Evolutionary conservation across 1,284 basidiomycete species (phyloP), one percentile per base, ranked within the genome.

Genomic region (Vanrija pseudolonga): DNA sequence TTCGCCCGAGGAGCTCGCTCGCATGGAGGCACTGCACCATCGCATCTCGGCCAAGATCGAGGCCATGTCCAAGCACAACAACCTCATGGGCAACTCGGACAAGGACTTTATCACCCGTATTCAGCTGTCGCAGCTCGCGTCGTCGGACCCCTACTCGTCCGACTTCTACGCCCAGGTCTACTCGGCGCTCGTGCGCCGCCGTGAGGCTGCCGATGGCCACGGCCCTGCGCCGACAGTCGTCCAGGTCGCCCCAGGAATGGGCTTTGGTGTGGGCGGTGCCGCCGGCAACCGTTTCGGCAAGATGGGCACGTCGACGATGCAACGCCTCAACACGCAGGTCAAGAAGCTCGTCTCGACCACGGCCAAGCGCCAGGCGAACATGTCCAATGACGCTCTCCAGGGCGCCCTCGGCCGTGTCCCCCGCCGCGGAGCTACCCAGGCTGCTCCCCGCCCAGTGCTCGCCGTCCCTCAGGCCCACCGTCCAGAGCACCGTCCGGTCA

Each of bases 21-120:
- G 59, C 37, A 56, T 63, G 53, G 66, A 73, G 41, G 64, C 62
- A 17, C 22, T 71, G 28, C 69, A 69, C 45, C 57, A 67, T 48
- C 60, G 66, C 11, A 63, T 73, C 53, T 61, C 62, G 9, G 58
- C 50, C 58, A 76, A 76, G 63, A 76, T 78, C 63, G 56, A 69
- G 61, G 43, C 65, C 20, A 76, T 96, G 93, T 84, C 92, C 52
- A 87, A 89, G 63, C 93, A 96, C 77, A 99, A 98, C 73, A 94
- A 98, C 72, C 82, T 98, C 52, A 99, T 99, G 96, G 69, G 69
- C 22, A 65, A 70, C 45, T 95, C 91, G 15, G 96, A 99, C 81
- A 98, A 98, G 79, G 96, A 98, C 72, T 99, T 98, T 73, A 98
- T 99, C 77, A 98, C 96, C 20, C 87, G 96, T 39, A 98, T 99